Base-by-base conservation (phyloP, 2,329 filamentous ascomycete genomes). In the Penicillium palitans region DNA sequence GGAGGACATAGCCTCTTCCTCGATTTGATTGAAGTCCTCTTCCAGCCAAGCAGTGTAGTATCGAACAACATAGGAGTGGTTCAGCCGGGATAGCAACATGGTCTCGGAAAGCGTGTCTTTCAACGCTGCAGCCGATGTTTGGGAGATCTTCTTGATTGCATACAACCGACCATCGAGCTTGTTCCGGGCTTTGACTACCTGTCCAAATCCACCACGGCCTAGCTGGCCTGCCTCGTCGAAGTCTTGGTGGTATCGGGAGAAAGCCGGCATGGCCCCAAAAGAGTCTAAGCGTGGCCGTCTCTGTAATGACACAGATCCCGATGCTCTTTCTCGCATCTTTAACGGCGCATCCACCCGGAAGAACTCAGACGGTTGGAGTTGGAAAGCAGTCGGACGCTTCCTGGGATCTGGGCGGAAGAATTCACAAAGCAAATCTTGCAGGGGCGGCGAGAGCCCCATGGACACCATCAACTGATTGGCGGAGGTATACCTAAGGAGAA, bases 1-100 rank as follows among this genome's bases (percentile, higher is more conserved):
- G 15, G 73, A 76, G 15, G 74, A 77, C 6, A 76, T 66, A n/a
- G 74, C 74, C 27, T 78, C 76, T 52, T 79, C 78, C 42, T 78
- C 73, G 21, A 70, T 64, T 21, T 73, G 69, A 52, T 70, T 67
- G 58, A 73, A 72, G 58, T 81, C 78, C 66, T 93, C 88, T 72
- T 98, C 93, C 1, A 95, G 85, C 95, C 95, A 99, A 2, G 95
- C 93, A 55, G 92, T 93, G 75, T 93, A 97, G 73, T 99, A 99
- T 46, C 95, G 87, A 58, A 97, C 91, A 19, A 89, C 85, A 65
- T 87, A 87, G 4, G 93, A 93, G 74, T 98, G 93, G 68, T 96
- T 97, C 57, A 99, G 83, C 59, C 91, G 87, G n/a, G 93, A 96
- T 17, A 99, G 81, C 9, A 98, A 79, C 72, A 93, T 89, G 41